Conservation (phyloP, 176 grass and related monocot genomes). For the Ampelocalamus luodianensis region DNA sequence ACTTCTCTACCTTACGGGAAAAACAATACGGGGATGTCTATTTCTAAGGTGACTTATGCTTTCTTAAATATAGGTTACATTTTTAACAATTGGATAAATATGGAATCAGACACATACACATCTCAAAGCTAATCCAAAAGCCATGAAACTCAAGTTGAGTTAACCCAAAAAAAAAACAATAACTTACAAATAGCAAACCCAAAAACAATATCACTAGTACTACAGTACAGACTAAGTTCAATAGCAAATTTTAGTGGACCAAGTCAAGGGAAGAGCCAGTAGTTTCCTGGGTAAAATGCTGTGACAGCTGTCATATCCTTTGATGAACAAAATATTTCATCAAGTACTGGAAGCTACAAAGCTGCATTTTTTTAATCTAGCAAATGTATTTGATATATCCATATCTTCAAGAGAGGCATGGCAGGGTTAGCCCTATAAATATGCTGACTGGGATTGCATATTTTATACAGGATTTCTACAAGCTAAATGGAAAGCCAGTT, state of each 20-base stretch:
- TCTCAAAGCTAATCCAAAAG: not conserved
- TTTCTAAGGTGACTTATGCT: not conserved
- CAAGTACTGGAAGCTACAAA: not conserved
- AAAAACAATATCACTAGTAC: not conserved
- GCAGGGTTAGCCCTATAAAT: not conserved
- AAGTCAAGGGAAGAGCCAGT: not conserved
- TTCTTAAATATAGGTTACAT: not conserved
- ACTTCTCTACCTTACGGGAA: not conserved
- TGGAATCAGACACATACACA: not conserved
- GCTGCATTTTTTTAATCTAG: not conserved
- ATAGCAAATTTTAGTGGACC: not conserved
- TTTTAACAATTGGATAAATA: not conserved
- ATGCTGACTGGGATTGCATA: not conserved
- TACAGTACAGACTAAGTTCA: not conserved
- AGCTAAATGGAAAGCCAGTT: slow-evolving; percentile 79
- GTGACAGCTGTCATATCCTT: not conserved
- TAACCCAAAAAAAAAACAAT: not conserved
- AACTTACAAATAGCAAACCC: not conserved
- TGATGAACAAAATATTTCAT: not conserved
- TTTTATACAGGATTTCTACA: slow-evolving; percentile 65
- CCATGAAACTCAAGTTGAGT: not conserved
- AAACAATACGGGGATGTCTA: not conserved
- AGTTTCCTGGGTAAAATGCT: not conserved
- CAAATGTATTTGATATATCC: not conserved
- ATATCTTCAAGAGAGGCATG: not conserved